These are phyloP conservation scores for Metschnikowia drakensbergensis DNA, from an alignment of 805 yeast species.

Conservation along the genomic window DNA sequence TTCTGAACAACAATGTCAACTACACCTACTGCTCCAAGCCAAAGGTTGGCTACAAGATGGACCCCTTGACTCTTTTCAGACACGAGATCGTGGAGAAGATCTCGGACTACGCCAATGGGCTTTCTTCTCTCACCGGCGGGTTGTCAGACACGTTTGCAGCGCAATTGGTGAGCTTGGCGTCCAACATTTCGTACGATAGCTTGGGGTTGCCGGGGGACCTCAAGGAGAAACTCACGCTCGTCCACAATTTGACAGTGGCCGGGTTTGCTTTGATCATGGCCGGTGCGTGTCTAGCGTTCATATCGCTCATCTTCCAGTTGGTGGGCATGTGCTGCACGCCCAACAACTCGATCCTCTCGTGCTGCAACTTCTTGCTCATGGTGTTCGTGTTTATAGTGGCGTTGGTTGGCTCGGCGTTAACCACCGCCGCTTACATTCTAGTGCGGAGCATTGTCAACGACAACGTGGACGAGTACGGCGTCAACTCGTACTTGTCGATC, in stretches of 20 bases:
- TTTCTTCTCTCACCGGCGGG: slow-evolving; percentile 15
- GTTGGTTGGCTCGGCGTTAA: slow-evolving; percentile 46
- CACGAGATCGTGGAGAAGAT: slow-evolving; percentile 31
- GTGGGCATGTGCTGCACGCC: slow-evolving; percentile 41
- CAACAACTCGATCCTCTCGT: slow-evolving; percentile 43
- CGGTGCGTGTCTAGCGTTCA: slow-evolving; percentile 36
- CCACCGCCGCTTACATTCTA: slow-evolving; percentile 58
- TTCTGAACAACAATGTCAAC: slow-evolving; percentile 29
- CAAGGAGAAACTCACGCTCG: slow-evolving; percentile 40
- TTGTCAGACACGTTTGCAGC: slow-evolving; percentile 10
- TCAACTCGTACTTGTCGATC: slow-evolving; percentile 47
- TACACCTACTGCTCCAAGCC: slow-evolving; percentile 54
- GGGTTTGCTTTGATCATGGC: slow-evolving; percentile 46
- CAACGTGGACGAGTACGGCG: slow-evolving; percentile 47
- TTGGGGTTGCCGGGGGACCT: slow-evolving; percentile 54
- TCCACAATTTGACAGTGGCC: slow-evolving; percentile 50
- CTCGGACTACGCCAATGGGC: slow-evolving; percentile 21
- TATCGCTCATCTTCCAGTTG: slow-evolving; percentile 46
- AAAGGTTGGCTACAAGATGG: slow-evolving; percentile 51
- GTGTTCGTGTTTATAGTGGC: slow-evolving; percentile 45
- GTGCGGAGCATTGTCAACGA: slow-evolving; percentile 52
- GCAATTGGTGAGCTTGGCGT: slow-evolving; percentile 11
- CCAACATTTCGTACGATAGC: slow-evolving; percentile 23
- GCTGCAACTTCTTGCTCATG: slow-evolving; percentile 42
- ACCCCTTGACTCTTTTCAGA: slow-evolving; percentile 42